Conservation (phyloP, 1,139 yeast genomes). For the Diutina pseudorugosa region DNA sequence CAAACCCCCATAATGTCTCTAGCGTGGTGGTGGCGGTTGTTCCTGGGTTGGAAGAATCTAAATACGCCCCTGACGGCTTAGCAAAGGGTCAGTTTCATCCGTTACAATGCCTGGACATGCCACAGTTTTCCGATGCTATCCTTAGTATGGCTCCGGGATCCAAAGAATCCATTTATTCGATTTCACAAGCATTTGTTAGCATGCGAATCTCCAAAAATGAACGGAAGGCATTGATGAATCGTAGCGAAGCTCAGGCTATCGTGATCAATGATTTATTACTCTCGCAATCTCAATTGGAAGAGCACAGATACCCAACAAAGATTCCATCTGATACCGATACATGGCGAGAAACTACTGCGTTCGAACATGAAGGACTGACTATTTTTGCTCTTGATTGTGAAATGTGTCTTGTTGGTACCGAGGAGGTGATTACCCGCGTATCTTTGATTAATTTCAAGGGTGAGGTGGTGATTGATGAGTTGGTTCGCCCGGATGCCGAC, state of each 20-base stretch:
- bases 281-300: constrained; percentile 29
- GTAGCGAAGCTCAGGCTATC: constrained; percentile 25
- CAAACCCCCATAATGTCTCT: constrained; percentile 12
- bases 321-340: constrained; percentile 5
- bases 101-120: background rate
- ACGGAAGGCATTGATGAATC: constrained; percentile 19
- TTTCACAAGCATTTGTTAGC: constrained; percentile 41
- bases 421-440: constrained; percentile 64
- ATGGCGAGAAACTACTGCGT: constrained; percentile 47
- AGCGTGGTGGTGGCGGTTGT: constrained; percentile 50
- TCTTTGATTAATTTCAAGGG: constrained; percentile 59
- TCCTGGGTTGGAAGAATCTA: constrained; percentile 18
- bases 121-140: constrained; percentile 11
- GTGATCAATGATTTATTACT: constrained; percentile 44
- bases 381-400: constrained; percentile 88
- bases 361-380: constrained; percentile 43
- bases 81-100: constrained; percentile 1
- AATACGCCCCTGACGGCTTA: background rate
- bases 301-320: constrained; percentile 52
- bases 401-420: constrained; percentile 59
- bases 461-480: constrained; percentile 51
- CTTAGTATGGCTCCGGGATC: constrained; percentile 51
- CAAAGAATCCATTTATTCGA: constrained; percentile 41
- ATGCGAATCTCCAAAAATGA: constrained; percentile 43
- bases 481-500: constrained; percentile 63